Conservation (phyloP, 2,329 filamentous ascomycete species). For the Diplodia scrobiculata region DNA sequence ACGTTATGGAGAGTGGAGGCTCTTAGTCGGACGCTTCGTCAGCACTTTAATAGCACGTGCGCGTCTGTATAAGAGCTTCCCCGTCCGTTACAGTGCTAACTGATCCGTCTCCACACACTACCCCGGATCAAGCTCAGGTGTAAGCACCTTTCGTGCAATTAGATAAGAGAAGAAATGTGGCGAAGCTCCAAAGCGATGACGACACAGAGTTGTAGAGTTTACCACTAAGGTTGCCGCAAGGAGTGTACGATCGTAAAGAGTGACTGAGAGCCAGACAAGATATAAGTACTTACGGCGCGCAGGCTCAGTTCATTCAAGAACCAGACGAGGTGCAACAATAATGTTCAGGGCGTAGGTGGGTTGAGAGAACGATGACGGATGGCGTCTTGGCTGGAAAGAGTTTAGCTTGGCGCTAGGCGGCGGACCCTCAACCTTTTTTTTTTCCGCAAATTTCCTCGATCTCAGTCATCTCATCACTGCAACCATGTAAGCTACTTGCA, state of each 20-base stretch:
- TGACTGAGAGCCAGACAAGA: neutral
- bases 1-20: neutral
- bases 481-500: conserved; percentile 21
- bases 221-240: neutral
- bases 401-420: conserved; percentile 12
- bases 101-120: neutral
- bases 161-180: neutral
- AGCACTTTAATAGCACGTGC: neutral
- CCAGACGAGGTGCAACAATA: neutral
- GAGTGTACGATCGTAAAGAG: neutral
- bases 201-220: neutral
- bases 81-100: neutral
- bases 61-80: neutral
- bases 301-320: neutral
- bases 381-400: neutral
- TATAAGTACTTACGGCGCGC: neutral
- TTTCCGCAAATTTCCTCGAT: conserved; percentile 23
- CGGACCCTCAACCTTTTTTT: conserved; percentile 21
- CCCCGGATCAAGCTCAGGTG: neutral
- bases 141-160: neutral
- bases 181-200: neutral
- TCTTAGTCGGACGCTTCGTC: neutral
- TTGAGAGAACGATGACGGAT: conserved; percentile 2
- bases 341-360: neutral
- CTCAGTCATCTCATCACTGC: conserved; percentile 9